These are phyloP conservation scores for Hyaloscypha finlandica DNA, from an alignment of 495 filamentous ascomycete genomes.

Conservation along the genomic window DNA sequence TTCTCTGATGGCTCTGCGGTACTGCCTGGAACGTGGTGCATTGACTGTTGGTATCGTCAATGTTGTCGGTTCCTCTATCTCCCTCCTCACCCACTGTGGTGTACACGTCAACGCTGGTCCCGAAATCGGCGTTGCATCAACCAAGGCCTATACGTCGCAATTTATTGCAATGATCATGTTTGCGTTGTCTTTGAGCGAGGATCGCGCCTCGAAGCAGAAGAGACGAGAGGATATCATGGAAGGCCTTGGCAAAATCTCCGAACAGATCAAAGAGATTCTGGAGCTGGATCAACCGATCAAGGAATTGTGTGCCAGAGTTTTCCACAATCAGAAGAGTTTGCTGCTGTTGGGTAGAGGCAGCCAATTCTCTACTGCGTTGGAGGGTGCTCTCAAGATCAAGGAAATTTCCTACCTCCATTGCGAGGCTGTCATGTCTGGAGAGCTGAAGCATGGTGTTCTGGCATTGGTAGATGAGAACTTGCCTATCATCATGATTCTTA, in stretches of 20 bases:
- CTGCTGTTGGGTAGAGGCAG: constrained; percentile 91
- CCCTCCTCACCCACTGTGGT: constrained; percentile 97
- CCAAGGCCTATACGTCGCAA: constrained; percentile 98
- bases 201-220: constrained; percentile 91
- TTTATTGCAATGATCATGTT: constrained; percentile 99
- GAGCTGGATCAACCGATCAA: constrained; percentile 93
- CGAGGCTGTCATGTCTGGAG: constrained; percentile 99
- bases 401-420: constrained; percentile 99
- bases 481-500: constrained; percentile 99
- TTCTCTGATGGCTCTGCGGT: constrained; percentile 92
- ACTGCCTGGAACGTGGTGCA: constrained; percentile 95
- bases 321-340: constrained; percentile 96
- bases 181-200: constrained; percentile 91
- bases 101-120: constrained; percentile 99
- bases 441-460: constrained; percentile 97
- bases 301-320: constrained; percentile 80
- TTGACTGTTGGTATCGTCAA: constrained; percentile 98
- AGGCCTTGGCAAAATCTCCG: constrained; percentile 80
- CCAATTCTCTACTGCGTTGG: constrained; percentile 95
- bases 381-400: constrained; percentile 99
- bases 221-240: constrained; percentile 97
- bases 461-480: constrained; percentile 97
- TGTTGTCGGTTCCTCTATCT: constrained; percentile 96
- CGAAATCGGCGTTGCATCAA: constrained; percentile 98
- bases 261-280: constrained; percentile 88